Percentiles rank a stretch among this genome's conserved stretches.
These are phyloP conservation scores for Gentiana dahurica DNA, from an alignment of 257 asterid genomes.

Conservation along the genomic window DNA sequence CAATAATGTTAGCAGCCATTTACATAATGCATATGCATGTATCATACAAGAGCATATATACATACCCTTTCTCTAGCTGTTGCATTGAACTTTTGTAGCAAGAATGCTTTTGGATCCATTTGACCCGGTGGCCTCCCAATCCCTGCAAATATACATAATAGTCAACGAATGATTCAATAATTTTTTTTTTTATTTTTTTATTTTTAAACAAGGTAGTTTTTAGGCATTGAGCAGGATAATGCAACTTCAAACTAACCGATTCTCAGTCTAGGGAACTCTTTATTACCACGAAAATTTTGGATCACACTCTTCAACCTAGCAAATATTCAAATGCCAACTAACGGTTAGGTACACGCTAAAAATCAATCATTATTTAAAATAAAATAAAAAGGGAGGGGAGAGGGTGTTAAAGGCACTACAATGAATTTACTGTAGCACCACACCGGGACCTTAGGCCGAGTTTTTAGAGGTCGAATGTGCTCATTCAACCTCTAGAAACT, in stretches of 20 bases:
- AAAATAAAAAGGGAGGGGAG: no score
- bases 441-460: no score
- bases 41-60: constrained; percentile 4
- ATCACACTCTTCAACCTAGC: constrained; percentile 71
- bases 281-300: constrained; percentile 66
- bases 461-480: no score
- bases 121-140: constrained; percentile 94
- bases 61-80: constrained; percentile 75
- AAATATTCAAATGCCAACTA: constrained; percentile 3
- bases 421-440: no score
- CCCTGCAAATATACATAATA: constrained; percentile 28
- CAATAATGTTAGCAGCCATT: not conserved
- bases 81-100: constrained; percentile 78
- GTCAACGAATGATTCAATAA: no score
- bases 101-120: constrained; percentile 96
- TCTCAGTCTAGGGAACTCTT: constrained; percentile 84
- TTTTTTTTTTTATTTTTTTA: not conserved
- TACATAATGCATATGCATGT: not conserved
- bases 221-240: constrained; percentile 3
- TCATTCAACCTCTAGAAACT: no score
- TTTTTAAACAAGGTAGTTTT: constrained; percentile 5
- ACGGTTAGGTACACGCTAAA: no score
- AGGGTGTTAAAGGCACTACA: no score
- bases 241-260: constrained; percentile 47
- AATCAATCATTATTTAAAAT: no score